phyloP scores from a whole-genome alignment of 768 basidiomycete species.

The Tephrocybe rancida region DNA sequence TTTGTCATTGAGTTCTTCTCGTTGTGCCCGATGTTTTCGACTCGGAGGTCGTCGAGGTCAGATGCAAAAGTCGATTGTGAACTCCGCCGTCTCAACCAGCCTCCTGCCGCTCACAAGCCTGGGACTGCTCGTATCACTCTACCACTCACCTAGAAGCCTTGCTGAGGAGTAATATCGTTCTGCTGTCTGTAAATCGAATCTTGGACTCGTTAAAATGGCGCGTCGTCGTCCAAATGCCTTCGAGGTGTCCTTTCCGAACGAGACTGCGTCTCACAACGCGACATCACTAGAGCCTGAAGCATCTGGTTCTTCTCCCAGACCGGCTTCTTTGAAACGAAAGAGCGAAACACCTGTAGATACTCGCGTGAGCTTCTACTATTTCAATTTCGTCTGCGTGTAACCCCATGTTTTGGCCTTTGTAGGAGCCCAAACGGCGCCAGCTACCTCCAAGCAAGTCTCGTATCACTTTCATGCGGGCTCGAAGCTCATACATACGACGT shows the following conservation, averaged over 20 bases:
- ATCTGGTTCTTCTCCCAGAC: not conserved
- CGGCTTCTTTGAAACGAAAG: conserved; percentile 22
- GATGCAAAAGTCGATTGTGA: no score
- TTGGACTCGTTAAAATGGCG: no score
- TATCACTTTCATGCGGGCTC: not conserved
- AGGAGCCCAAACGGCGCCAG: conserved; percentile 31
- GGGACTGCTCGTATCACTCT: no score
- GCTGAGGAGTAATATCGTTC: no score
- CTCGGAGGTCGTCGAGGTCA: no score
- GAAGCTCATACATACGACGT: not conserved
- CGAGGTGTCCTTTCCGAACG: conserved; percentile 54
- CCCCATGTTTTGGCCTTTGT: not conserved
- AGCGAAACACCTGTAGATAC: conserved; percentile 13
- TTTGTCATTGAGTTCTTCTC: no score
- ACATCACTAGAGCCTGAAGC: conserved; percentile 4
- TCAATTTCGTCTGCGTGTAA: not conserved
- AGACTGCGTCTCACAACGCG: conserved; percentile 18
- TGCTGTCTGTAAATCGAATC: no score
- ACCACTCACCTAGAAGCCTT: no score
- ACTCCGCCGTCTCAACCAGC: no score
- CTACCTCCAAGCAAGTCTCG: conserved; percentile 19
- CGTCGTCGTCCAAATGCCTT: conserved; percentile 49
- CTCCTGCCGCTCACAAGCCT: no score
- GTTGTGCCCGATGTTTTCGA: no score
- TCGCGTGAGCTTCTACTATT: conserved; percentile 18